Percentiles rank a stretch among this genome's conserved stretches.
phyloP scores from a whole-genome alignment of 331 rosid genomes.

The Quercus lobata region DNA sequence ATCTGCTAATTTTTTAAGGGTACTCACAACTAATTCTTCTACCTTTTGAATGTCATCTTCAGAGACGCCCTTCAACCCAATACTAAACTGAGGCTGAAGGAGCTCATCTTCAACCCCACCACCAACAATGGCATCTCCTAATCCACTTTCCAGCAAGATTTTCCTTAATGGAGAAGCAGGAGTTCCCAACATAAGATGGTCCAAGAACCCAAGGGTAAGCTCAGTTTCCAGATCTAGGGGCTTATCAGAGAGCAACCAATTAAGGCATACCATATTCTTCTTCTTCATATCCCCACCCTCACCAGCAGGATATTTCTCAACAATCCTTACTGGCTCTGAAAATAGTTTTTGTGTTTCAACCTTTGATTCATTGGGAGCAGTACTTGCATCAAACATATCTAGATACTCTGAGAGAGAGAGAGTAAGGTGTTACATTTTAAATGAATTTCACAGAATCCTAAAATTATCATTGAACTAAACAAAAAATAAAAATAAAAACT shows the following conservation, averaged over 20 bases:
- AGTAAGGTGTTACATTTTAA: constrained; percentile 16
- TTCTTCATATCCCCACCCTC: constrained; percentile 79
- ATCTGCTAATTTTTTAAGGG: constrained; percentile 65
- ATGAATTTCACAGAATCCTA: background rate
- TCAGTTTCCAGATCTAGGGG: constrained; percentile 86
- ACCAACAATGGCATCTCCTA: constrained; percentile 96
- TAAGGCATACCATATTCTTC: constrained; percentile 83
- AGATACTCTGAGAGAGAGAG: constrained; percentile 66
- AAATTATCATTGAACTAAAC: background rate
- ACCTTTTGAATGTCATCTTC: constrained; percentile 75
- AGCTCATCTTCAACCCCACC: constrained; percentile 98
- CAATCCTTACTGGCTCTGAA: constrained; percentile 70
- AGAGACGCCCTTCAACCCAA: constrained; percentile 85
- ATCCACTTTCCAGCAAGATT: constrained; percentile 86
- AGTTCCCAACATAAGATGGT: constrained; percentile 96
- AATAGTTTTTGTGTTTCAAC: constrained; percentile 68
- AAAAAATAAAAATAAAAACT: background rate
- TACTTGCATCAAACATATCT: constrained; percentile 72
- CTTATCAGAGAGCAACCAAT: constrained; percentile 92
- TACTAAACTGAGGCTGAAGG: constrained; percentile 91
- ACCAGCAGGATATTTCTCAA: constrained; percentile 89
- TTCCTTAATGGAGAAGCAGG: constrained; percentile 98
- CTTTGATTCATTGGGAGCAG: constrained; percentile 74
- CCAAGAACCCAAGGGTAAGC: constrained; percentile 85
- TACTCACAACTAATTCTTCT: constrained; percentile 64